Evolutionary conservation across 768 basidiomycete genomes (phyloP), one percentile per base, ranked within the genome.

Genomic region (Chiua virens): DNA sequence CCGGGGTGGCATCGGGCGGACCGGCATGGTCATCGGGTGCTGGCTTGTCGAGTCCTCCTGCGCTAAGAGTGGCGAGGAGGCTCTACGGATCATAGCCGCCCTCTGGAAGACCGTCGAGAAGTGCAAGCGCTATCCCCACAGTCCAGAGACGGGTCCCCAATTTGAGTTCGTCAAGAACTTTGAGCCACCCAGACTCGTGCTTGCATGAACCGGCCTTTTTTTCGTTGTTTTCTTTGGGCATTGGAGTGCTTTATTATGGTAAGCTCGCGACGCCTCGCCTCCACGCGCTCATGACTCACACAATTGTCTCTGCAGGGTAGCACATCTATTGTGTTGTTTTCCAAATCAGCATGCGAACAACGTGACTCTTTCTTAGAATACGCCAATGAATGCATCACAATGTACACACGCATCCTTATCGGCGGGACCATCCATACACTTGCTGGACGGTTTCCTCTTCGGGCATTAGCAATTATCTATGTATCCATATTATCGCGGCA

Each of bases 31-130:
- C 44, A 74, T 82, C 38, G 86, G 87, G 14, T 89, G 87, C 64
- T 89, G 86, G 86, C 79, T 89, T 35, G 84, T 88, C 35, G 80
- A 88, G 66, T 80, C 81, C 18, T 81, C 81, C 2, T 66, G 72
- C 47, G 87, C 83, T 42, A 73, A 71, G 61, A 78, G 82, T 57
- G 87, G 87, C 14, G 75, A 74, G 49, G 83, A 85, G 53, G 87
- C 87, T 8, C 68, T 89, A 32, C 65, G 71, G 14, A 78, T 85
- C 43, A 84, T 89, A 55, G 86, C 81, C 18, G 61, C 75, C 51
- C 80, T 87, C 57, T 91, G 88, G 88, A 78, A 80, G 62, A 79
- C 75, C 3, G 88, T 91, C 43, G 87, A 86, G 69, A 91, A 91
- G 73, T 89, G 79, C 73, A 80, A 76, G 41, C 76, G 85, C 9